Percentiles rank a stretch among this genome's conserved stretches.
Conservation (phyloP, 2,329 filamentous ascomycete species). For the Claviceps sp. region DNA sequence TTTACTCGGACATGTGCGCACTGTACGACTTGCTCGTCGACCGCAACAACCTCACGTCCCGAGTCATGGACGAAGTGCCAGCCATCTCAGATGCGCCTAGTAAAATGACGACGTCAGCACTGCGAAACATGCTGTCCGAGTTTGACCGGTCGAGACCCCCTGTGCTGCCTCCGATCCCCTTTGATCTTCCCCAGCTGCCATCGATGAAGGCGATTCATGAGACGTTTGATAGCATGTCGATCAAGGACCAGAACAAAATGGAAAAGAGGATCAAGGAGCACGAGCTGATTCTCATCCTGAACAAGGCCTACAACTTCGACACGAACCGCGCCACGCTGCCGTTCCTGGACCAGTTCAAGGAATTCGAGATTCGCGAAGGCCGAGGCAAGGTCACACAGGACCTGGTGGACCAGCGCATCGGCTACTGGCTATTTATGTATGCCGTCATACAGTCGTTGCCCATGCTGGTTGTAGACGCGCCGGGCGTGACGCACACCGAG, state of each 20-base stretch:
- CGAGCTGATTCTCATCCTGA: constrained; percentile 64
- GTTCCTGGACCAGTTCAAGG: constrained; percentile 56
- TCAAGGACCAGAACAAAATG: constrained; percentile 63
- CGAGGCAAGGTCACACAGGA: constrained; percentile 52
- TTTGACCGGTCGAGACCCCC: constrained; percentile 83
- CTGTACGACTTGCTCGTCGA: constrained; percentile 86
- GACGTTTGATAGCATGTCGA: constrained; percentile 49
- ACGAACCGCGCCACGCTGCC: constrained; percentile 42
- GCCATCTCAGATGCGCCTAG: constrained; percentile 40
- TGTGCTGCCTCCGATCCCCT: constrained; percentile 81
- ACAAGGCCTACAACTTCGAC: constrained; percentile 69
- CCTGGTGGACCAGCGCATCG: constrained; percentile 56
- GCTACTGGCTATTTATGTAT: constrained; percentile 74
- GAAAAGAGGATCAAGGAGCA: constrained; percentile 62
- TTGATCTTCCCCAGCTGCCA: constrained; percentile 71
- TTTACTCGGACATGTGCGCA: constrained; percentile 76
- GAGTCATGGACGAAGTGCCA: constrained; percentile 56
- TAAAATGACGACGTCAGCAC: constrained; percentile 51
- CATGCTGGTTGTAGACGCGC: constrained; percentile 64
- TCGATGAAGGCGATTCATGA: constrained; percentile 51
- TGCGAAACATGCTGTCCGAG: constrained; percentile 71
- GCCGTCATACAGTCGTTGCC: constrained; percentile 64
- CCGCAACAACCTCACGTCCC: constrained; percentile 61
- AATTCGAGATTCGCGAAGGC: constrained; percentile 57
- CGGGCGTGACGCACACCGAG: constrained; percentile 52